Percentiles rank a stretch among this genome's conserved stretches.
phyloP scores from a whole-genome alignment of 2,329 filamentous ascomycete species.

The Fusarium papillatum region DNA sequence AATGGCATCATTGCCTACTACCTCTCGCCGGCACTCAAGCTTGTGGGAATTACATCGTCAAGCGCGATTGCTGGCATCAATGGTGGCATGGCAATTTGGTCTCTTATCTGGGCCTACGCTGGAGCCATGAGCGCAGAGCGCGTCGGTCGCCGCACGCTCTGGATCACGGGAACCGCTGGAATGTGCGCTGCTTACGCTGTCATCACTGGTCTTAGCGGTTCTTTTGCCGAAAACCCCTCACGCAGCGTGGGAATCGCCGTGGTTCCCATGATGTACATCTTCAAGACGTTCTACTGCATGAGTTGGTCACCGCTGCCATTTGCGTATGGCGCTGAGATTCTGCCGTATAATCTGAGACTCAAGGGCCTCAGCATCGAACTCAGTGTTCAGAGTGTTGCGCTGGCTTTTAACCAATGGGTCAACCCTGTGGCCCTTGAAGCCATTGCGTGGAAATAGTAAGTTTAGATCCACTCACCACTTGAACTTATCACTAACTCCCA shows the following conservation, averaged over 20 bases:
- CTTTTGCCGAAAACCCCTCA: slow-evolving; percentile 21
- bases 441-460: slow-evolving; percentile 40
- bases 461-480: not conserved
- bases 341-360: slow-evolving; percentile 43
- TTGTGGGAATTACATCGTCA: slow-evolving; percentile 24
- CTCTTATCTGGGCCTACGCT: slow-evolving; percentile 20
- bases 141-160: slow-evolving; percentile 26
- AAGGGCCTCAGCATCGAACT: slow-evolving; percentile 42
- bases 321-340: slow-evolving; percentile 43
- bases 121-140: slow-evolving; percentile 29
- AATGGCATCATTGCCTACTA: slow-evolving; percentile 77
- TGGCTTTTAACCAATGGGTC: slow-evolving; percentile 41
- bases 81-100: slow-evolving; percentile 36
- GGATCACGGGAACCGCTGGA: slow-evolving; percentile 21
- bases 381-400: slow-evolving; percentile 27
- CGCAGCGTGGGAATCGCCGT: slow-evolving; percentile 24
- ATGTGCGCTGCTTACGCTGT: slow-evolving; percentile 25
- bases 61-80: slow-evolving; percentile 30
- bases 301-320: slow-evolving; percentile 44
- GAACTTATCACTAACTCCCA: not conserved
- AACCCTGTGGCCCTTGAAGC: slow-evolving; percentile 40
- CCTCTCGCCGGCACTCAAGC: slow-evolving; percentile 63
- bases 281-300: slow-evolving; percentile 39
- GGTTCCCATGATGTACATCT: slow-evolving; percentile 32
- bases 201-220: slow-evolving; percentile 12